Evolutionary conservation across 1,284 basidiomycete genomes (phyloP).

Genomic region (Inonotus obliquus): DNA sequence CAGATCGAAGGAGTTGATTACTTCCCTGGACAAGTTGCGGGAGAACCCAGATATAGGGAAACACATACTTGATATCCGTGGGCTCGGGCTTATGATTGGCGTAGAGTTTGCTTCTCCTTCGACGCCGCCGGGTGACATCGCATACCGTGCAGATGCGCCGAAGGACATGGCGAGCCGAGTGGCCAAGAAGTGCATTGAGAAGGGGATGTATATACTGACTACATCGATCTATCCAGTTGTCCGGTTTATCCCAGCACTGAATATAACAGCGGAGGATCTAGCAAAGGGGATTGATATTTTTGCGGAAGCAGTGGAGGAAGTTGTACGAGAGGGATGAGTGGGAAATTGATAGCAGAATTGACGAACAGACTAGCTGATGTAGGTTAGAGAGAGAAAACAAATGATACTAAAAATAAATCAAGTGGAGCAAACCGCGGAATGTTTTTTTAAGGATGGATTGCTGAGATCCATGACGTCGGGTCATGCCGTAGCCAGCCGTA

Average conservation of each 20-base stretch:
- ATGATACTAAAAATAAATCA: too few relatives aligned
- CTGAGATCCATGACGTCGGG: neutral
- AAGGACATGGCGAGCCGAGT: constrained; percentile 71
- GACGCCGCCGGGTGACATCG: constrained; percentile 39
- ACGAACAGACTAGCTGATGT: neutral
- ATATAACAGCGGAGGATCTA: constrained; percentile 60
- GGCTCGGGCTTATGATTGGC: constrained; percentile 75
- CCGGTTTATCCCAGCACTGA: constrained; percentile 74
- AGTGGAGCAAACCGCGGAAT: too few relatives aligned
- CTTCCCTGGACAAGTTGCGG: constrained; percentile 51
- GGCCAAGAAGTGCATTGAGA: constrained; percentile 76
- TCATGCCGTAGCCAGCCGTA: neutral
- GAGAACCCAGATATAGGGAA: constrained; percentile 45
- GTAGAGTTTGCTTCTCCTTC: constrained; percentile 72
- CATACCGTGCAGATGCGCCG: constrained; percentile 40
- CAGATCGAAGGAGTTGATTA: constrained; percentile 73
- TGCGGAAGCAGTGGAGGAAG: constrained; percentile 56
- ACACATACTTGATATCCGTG: constrained; percentile 73
- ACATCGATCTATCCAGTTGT: constrained; percentile 78
- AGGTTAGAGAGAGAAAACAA: too few relatives aligned
- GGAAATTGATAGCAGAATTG: neutral
- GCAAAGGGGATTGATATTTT: constrained; percentile 56
- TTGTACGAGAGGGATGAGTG: constrained; percentile 47
- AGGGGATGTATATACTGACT: constrained; percentile 77
- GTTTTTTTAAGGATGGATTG: too few relatives aligned